Conservation (phyloP, 805 yeast species). For the Candida caryicola region DNA sequence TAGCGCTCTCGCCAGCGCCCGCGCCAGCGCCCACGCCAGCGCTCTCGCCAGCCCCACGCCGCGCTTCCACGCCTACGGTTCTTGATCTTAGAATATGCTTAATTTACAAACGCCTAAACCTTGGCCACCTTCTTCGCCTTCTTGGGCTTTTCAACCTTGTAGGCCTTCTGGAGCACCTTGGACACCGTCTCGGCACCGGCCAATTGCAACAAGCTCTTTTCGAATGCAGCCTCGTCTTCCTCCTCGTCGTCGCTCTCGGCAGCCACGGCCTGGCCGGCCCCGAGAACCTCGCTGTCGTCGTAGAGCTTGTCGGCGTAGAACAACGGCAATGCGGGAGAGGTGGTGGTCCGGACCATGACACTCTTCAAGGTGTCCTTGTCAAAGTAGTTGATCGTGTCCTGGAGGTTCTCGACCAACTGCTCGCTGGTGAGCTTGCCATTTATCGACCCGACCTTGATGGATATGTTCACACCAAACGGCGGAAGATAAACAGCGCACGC, state of each 20-base stretch:
- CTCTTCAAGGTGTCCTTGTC: conserved; percentile 48
- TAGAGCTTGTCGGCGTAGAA: conserved; percentile 61
- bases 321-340: conserved; percentile 83
- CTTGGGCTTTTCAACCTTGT: conserved; percentile 18
- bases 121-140: conserved; percentile 4
- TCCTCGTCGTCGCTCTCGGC: conserved; percentile 34
- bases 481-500: conserved; percentile 59
- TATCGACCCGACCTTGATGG: conserved; percentile 64
- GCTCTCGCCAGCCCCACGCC: no score
- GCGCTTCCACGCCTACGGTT: no score
- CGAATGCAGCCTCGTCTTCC: conserved; percentile 51
- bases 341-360: conserved; percentile 60
- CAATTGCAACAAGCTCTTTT: conserved; percentile 74
- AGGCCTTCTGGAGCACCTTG: conserved; percentile 42
- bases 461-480: conserved; percentile 70
- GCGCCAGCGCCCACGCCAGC: no score
- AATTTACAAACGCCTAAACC: conserved; percentile 4
- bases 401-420: conserved; percentile 59
- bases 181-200: conserved; percentile 74
- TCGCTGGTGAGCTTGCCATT: conserved; percentile 36
- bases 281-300: conserved; percentile 48
- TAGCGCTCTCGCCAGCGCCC: no score
- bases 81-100: no score
- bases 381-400: conserved; percentile 51
- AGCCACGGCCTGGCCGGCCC: conserved; percentile 22